These are phyloP conservation scores for Cryptococcus jaspeensis DNA, from an alignment of 1,284 basidiomycete genomes.

Conservation along the genomic window DNA sequence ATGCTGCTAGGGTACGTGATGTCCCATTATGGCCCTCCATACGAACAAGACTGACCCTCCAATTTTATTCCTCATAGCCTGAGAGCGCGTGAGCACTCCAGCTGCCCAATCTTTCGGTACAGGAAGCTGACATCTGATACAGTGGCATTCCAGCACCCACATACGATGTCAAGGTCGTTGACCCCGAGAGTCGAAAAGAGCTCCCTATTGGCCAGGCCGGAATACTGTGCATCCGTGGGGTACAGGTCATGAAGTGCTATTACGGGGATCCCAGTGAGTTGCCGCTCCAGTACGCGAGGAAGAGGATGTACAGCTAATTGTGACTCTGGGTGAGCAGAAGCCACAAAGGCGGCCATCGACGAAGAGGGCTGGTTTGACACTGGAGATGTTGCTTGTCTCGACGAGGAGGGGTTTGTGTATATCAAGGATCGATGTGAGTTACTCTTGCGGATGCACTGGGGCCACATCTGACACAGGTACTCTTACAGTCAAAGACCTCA, in stretches of 20 bases:
- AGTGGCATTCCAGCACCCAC: slow-evolving; percentile 40
- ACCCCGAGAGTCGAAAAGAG: slow-evolving; percentile 25
- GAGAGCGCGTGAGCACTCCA: slow-evolving; percentile 31
- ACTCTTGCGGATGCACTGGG: not conserved
- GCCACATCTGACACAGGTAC: not conserved
- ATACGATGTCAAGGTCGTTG: slow-evolving; percentile 35
- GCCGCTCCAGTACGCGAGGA: not conserved
- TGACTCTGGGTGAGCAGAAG: slow-evolving; percentile 14
- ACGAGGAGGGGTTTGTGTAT: slow-evolving; percentile 39
- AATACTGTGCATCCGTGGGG: slow-evolving; percentile 37
- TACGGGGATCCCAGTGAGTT: slow-evolving; percentile 35
- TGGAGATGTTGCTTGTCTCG: slow-evolving; percentile 42
- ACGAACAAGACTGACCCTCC: not conserved
- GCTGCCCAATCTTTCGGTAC: not conserved
- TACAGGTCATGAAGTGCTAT: slow-evolving; percentile 47
- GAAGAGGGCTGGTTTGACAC: slow-evolving; percentile 47
- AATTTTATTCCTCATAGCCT: slow-evolving; percentile 16
- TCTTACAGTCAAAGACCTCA: slow-evolving; percentile 41
- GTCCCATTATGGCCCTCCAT: not conserved
- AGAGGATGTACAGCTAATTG: not conserved
- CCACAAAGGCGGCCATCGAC: slow-evolving; percentile 33
- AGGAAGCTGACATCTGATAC: not conserved
- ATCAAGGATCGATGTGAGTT: slow-evolving; percentile 40
- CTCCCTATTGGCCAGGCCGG: slow-evolving; percentile 28
- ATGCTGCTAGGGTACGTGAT: slow-evolving; percentile 30